A percentile compares a stretch with the other conserved stretches of the same genome.
phyloP scores from a whole-genome alignment of 176 grass and related monocot species.

The Aegilops bicornis region DNA sequence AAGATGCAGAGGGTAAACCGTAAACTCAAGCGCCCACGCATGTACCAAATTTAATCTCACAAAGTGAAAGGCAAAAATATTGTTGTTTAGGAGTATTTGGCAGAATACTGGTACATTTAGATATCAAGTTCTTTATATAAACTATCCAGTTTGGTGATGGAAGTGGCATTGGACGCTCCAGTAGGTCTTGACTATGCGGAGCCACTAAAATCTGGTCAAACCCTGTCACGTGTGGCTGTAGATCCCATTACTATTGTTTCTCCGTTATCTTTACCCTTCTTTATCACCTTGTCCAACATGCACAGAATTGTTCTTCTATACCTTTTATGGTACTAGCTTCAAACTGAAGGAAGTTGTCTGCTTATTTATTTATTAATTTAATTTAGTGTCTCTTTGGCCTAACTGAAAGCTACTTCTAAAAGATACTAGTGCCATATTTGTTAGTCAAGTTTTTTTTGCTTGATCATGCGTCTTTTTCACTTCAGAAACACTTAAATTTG shows the following conservation, averaged over 20 bases:
- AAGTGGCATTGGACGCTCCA: not conserved
- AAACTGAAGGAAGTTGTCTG: conserved; percentile 1
- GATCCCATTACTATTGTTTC: not conserved
- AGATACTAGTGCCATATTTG: not conserved
- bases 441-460: conserved; percentile 14
- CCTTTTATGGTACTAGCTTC: not conserved
- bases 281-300: not conserved
- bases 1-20: not conserved
- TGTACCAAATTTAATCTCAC: not conserved
- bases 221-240: not conserved
- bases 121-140: not conserved
- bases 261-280: not conserved
- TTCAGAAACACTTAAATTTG: not conserved
- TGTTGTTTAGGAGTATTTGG: not conserved
- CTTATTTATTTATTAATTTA: not conserved
- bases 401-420: conserved; percentile 12
- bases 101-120: not conserved
- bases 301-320: not conserved
- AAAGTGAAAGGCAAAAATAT: not conserved
- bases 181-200: not conserved
- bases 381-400: not conserved
- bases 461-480: not conserved
- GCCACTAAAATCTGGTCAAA: not conserved
- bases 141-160: not conserved
- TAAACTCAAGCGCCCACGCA: not conserved